phyloP scores from a whole-genome alignment of 768 basidiomycete genomes.

The Brasilioporus rufonigricans region DNA sequence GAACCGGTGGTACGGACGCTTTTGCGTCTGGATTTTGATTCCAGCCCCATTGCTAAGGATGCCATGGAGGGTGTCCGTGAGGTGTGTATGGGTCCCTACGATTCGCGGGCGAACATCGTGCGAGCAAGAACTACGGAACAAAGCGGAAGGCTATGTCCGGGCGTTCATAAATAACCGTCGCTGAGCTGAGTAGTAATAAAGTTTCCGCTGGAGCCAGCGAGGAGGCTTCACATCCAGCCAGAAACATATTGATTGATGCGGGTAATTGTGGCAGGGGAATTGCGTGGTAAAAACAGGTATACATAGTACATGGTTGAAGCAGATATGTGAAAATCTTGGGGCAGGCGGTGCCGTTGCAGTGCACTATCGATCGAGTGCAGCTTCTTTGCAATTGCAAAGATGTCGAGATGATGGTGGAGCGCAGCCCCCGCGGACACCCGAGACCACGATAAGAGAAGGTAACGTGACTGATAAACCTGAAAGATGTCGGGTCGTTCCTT shows the following conservation, averaged over 20 bases:
- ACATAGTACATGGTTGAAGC: neutral
- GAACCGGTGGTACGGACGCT: neutral
- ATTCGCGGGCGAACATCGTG: constrained; percentile 4
- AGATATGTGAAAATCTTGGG: constrained; percentile 1
- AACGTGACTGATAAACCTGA: neutral
- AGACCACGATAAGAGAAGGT: neutral
- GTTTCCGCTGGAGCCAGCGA: constrained; percentile 8
- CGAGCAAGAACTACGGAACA: neutral
- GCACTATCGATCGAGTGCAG: neutral
- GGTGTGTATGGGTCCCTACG: constrained; percentile 2
- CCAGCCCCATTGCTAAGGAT: neutral
- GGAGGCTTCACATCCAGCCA: neutral
- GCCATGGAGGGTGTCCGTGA: neutral
- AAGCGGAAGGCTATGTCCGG: constrained; percentile 7
- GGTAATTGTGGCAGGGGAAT: neutral
- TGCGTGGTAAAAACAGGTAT: neutral
- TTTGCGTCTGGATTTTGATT: neutral
- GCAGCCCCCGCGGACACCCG: neutral
- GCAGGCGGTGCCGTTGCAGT: constrained; percentile 16
- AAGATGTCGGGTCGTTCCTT: neutral
- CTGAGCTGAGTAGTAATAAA: constrained; percentile 12
- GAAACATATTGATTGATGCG: constrained; percentile 1
- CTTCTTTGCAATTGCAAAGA: constrained; percentile 3
- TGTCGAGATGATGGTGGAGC: constrained; percentile 4
- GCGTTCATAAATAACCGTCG: constrained; percentile 4